Percentiles rank a stretch among this genome's conserved stretches.
Conservation (phyloP, 805 yeast genomes). For the Kluyveromyces aestuarii region DNA sequence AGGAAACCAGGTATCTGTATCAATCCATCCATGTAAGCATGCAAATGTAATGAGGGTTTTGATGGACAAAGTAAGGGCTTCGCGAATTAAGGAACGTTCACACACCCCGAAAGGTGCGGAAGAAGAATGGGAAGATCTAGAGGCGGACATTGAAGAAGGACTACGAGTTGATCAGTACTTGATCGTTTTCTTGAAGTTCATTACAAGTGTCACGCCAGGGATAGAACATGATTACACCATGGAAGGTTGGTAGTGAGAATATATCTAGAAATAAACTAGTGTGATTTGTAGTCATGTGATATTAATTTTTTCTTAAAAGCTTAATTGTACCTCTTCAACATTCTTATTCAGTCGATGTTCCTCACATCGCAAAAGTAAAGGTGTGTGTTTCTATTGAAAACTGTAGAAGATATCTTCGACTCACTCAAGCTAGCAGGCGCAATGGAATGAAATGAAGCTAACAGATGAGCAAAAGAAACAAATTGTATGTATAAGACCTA, state of each 20-base stretch:
- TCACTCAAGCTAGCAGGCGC: neutral
- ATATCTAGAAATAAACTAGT: neutral
- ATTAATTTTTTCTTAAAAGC: neutral
- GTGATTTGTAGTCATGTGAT: neutral
- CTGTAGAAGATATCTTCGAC: no score
- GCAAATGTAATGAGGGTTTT: conserved; percentile 89
- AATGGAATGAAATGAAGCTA: conserved; percentile 6
- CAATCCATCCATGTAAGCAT: conserved; percentile 95
- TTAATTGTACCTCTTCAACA: neutral
- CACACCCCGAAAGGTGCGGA: conserved; percentile 23
- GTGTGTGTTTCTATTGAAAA: no score
- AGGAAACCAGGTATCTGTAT: conserved; percentile 54
- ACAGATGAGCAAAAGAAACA: conserved; percentile 27
- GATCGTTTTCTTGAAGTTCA: conserved; percentile 82
- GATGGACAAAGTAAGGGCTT: conserved; percentile 57
- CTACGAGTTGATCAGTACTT: conserved; percentile 87
- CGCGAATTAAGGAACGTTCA: conserved; percentile 41
- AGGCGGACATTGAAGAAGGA: conserved; percentile 33
- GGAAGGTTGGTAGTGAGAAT: conserved; percentile 60
- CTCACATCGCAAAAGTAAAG: no score
- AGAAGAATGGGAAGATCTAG: conserved; percentile 46
- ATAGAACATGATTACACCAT: conserved; percentile 97
- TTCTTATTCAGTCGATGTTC: neutral
- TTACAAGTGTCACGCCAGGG: conserved; percentile 95
- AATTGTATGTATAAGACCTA: conserved; percentile 18